These are phyloP conservation scores for Sisymbrium altissimum DNA, from an alignment of 345 rosid species.

Conservation along the genomic window DNA sequence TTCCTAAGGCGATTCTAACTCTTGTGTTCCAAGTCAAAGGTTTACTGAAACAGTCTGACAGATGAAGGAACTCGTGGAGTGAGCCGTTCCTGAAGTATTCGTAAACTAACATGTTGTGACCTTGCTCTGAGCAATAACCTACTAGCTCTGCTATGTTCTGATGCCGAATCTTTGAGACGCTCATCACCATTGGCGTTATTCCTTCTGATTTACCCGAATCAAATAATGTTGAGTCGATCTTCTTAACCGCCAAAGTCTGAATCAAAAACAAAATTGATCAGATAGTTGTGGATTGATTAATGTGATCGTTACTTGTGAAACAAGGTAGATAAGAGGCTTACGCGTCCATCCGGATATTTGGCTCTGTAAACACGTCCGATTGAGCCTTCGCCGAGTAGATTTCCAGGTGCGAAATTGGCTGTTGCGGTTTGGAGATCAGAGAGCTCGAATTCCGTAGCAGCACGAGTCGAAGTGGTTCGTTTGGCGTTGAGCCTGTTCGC, in stretches of 20 bases:
- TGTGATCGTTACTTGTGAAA: not conserved
- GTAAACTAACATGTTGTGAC: constrained; percentile 71
- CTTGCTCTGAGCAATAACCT: constrained; percentile 80
- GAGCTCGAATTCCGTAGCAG: constrained; percentile 45
- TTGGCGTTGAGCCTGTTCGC: constrained; percentile 47
- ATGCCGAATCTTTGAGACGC: constrained; percentile 70
- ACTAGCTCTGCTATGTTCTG: constrained; percentile 75
- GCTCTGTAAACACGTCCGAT: constrained; percentile 83
- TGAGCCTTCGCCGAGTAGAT: constrained; percentile 76
- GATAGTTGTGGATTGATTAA: not conserved
- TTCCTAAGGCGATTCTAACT: constrained; percentile 77
- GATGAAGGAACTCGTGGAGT: constrained; percentile 78
- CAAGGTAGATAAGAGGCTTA: constrained; percentile 12
- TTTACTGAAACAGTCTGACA: constrained; percentile 80
- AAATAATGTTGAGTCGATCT: constrained; percentile 66
- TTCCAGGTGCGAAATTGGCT: constrained; percentile 53
- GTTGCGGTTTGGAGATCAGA: constrained; percentile 72
- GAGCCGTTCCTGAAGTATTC: constrained; percentile 88
- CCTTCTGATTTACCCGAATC: constrained; percentile 44
- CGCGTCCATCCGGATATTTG: constrained; percentile 70
- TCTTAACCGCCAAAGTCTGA: constrained; percentile 82
- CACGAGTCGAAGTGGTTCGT: constrained; percentile 50
- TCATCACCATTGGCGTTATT: constrained; percentile 54
- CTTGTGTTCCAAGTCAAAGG: constrained; percentile 97
- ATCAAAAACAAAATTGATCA: not conserved